These are phyloP conservation scores for Beta macrorhiza DNA, from an alignment of 179 eudicot genomes.

Conservation along the genomic window DNA sequence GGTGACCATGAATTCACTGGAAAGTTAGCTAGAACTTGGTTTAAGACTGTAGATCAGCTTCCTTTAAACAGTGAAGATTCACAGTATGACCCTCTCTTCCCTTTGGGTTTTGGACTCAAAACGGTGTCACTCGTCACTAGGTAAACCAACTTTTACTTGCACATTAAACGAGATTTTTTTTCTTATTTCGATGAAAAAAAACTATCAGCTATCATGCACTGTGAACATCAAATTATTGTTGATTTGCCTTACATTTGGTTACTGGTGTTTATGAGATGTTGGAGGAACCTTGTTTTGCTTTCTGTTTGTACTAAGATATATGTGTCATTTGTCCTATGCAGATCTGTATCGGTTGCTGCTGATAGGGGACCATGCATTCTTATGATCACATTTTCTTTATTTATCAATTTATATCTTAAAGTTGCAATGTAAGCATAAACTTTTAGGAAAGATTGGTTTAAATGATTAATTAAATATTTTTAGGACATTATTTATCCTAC, in stretches of 20 bases:
- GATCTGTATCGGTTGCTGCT: constrained; percentile 49
- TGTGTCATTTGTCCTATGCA: constrained; percentile 32
- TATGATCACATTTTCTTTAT: constrained; percentile 26
- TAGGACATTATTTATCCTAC: neutral
- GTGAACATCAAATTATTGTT: neutral
- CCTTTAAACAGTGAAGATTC: constrained; percentile 52
- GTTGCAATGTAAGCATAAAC: constrained; percentile 24
- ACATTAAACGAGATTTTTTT: neutral
- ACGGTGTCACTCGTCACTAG: constrained; percentile 38
- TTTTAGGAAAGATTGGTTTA: constrained; percentile 2
- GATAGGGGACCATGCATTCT: constrained; percentile 37
- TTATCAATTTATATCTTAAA: constrained; percentile 39
- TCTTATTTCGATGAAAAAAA: too few relatives aligned
- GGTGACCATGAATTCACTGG: constrained; percentile 46
- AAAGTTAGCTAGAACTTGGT: constrained; percentile 54
- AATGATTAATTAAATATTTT: neutral
- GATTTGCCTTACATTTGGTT: too few relatives aligned
- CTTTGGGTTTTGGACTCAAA: constrained; percentile 46
- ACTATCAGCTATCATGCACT: neutral
- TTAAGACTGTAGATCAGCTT: constrained; percentile 51
- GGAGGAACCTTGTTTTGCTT: too few relatives aligned
- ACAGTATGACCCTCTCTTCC: constrained; percentile 56
- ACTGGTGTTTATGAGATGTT: neutral
- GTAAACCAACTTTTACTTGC: constrained; percentile 15
- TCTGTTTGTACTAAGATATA: neutral